Conservation (phyloP, 768 basidiomycete genomes). For the Auriscalpium orientale region DNA sequence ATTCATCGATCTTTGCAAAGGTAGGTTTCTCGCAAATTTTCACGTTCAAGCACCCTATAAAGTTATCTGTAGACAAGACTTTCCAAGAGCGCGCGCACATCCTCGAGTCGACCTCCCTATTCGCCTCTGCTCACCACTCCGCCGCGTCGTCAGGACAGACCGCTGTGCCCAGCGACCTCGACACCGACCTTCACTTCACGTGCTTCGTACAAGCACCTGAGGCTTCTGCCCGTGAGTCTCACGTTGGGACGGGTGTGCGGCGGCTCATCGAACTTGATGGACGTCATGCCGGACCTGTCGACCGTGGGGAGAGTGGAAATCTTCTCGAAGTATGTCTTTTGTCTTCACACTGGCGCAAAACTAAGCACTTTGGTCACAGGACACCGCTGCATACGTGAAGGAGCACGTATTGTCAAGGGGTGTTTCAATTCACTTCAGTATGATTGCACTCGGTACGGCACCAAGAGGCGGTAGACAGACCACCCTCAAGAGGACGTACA, state of each 20-base stretch:
- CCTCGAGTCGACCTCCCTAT: constrained; percentile 69
- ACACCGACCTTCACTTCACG: constrained; percentile 81
- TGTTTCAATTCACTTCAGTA: constrained; percentile 53
- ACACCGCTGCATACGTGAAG: constrained; percentile 57
- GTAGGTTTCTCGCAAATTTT: constrained; percentile 24
- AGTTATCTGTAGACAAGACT: constrained; percentile 41
- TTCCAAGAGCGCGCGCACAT: constrained; percentile 68
- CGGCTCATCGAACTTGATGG: constrained; percentile 85
- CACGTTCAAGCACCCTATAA: neutral
- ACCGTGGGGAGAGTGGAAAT: constrained; percentile 57
- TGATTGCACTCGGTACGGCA: constrained; percentile 53
- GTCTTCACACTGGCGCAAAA: neutral
- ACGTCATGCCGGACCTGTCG: constrained; percentile 66
- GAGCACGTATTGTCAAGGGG: constrained; percentile 48
- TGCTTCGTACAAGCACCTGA: constrained; percentile 71
- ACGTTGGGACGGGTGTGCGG: constrained; percentile 15
- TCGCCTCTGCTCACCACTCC: constrained; percentile 69
- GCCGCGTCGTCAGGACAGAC: constrained; percentile 68
- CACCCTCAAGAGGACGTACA: too few relatives aligned
- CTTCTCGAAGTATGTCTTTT: constrained; percentile 42
- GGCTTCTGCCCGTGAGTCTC: constrained; percentile 26
- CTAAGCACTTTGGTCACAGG: constrained; percentile 31
- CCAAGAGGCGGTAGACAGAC: too few relatives aligned
- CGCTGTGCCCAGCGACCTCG: constrained; percentile 47
- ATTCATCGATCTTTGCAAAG: constrained; percentile 59